Base-by-base conservation (phyloP, 108 stramenopile genomes). In the Nitzschia sp. region DNA sequence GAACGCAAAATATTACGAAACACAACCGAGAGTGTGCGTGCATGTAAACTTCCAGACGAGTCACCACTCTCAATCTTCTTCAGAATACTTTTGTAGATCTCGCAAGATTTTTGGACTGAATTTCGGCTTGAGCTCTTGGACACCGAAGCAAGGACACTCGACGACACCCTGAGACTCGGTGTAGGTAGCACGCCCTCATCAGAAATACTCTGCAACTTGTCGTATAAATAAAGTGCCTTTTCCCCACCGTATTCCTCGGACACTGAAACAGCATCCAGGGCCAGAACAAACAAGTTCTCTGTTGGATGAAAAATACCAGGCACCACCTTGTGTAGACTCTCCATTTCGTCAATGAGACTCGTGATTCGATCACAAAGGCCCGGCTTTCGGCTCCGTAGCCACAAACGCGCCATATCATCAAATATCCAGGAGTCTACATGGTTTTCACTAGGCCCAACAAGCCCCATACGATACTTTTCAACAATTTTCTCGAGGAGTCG, bases 401-500 rank as follows among this genome's bases (percentile, higher is more conserved):
- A 68, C 23, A 68, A 34, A 4, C 56, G 55, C 21, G 53, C 36
- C 4, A 57, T 17, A 45, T 45, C 23, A 23, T 44, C 38, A 45
- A 68, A 68, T 9, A 58, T 36, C 54, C 36, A 68, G 0, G 35
- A 61, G 38, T 61, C 36, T 17, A 34, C 56, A 1, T 31, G 31
- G 1, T 15, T 16, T 34, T 2, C 5, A 8, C 0, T 6, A 13
- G 56, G 56, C 1, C 32, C 1, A 26, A 46, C 60, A 11, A 27
- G 21, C 23, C 65, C 52, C 23, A n/a, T 35, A 2, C 41, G 65
- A 53, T 34, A 52, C 11, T 38, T 53, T 2, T 53, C 11, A 33
- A 44, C 15, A 19, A 62, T 45, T 21, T 27, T 19, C 13, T 46
- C 22, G 44, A 44, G 31, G 25, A 62, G 56, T 15, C 28, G 6